Evolutionary conservation across 2,329 filamentous ascomycete genomes (phyloP), one percentile per base, ranked within the genome.

Genomic region (Calonectria pseudoturangicola): DNA sequence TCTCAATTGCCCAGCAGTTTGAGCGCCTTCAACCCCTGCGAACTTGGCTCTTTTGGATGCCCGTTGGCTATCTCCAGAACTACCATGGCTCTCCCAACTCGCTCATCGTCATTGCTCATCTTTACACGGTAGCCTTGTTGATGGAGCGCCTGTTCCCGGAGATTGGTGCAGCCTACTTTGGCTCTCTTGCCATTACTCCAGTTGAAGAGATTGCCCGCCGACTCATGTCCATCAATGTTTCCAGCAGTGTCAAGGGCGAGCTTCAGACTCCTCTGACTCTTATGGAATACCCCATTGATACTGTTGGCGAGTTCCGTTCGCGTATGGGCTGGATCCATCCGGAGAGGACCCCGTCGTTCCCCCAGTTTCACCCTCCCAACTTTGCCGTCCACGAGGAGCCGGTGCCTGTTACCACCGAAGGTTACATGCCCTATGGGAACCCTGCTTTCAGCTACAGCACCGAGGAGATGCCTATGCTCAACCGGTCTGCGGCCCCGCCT

Each of bases 41-140:
- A 68, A 94, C 94, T 78, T 98, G 96, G 95, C 90, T 98, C 18
- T 98, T 98, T 85, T 98, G 96, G 95, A 91, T 98, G 68, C 97
- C 97, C 0, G 92, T 98, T 41, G 92, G 92, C 76, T 93, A 96
- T 79, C 89, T 98, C 30, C 93, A 96, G 82, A 92, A 92, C 75
- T 93, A 93, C 58, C 92, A 93, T 64, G 91, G 91, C 43, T 95
- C 96, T 76, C 90, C 94, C 28, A 94, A 91, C 72, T 93, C 95
- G 1, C 88, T 98, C 76, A 89, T 98, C 66, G 92, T 97, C 74
- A 92, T 98, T 68, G 94, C 95, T 13, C 94, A 98, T 82, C 95
- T 98, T 83, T 98, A 98, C 85, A 96, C 95, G 0, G 92, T 95
- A 21, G 95, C 95, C 4, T 88, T 98, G 72, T 91, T 95, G 47